These are phyloP conservation scores for Atalantia buxifolia DNA, from an alignment of 345 rosid species.

Conservation along the genomic window DNA sequence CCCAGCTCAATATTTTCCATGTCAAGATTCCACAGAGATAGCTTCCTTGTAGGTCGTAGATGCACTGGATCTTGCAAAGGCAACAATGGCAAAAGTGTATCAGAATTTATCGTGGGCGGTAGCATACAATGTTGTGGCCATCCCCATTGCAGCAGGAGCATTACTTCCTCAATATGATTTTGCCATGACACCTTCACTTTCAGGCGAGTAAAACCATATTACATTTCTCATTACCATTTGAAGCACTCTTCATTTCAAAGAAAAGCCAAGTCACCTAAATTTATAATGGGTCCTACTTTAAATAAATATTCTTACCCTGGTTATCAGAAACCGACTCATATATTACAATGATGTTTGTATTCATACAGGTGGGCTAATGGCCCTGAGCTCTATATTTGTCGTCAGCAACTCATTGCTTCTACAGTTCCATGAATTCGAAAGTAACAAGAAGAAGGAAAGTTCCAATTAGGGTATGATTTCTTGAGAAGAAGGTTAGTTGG, in stretches of 20 bases:
- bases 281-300: not conserved
- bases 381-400: conserved; percentile 82
- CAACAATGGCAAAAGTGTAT: conserved; percentile 86
- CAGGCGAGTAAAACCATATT: conserved; percentile 41
- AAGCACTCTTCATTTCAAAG: not conserved
- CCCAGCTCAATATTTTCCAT: not conserved
- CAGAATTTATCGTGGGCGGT: conserved; percentile 92
- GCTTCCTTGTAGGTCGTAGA: conserved; percentile 60
- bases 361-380: conserved; percentile 88
- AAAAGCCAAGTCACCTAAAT: not conserved
- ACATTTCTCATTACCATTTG: not conserved
- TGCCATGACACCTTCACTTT: conserved; percentile 90
- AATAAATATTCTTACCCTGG: not conserved
- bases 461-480: not conserved
- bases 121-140: conserved; percentile 70
- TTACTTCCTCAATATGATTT: conserved; percentile 81
- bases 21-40: not conserved
- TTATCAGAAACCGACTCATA: not conserved
- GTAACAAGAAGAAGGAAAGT: conserved; percentile 13
- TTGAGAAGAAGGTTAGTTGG: not conserved
- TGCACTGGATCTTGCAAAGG: conserved; percentile 78
- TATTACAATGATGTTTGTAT: not conserved
- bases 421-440: conserved; percentile 48
- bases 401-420: conserved; percentile 85
- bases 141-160: conserved; percentile 88